phyloP scores from a whole-genome alignment of 176 grass and related monocot species.

The Raddia distichophylla region DNA sequence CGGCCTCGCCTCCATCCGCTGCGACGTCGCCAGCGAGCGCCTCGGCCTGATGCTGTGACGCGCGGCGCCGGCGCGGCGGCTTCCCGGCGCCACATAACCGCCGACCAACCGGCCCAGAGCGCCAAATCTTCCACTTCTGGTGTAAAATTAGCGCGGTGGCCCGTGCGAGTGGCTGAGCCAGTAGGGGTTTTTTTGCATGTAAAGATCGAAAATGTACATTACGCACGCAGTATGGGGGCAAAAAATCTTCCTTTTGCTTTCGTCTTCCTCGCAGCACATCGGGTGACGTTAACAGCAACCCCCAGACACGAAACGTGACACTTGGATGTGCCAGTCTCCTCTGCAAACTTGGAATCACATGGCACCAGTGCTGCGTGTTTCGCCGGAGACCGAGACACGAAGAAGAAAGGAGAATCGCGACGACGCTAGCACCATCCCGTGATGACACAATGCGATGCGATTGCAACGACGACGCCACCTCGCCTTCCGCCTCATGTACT shows the following conservation, averaged over 20 bases:
- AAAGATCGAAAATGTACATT: conserved; percentile 37
- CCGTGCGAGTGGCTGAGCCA: background rate
- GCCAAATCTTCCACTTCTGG: background rate
- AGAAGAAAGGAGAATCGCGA: background rate
- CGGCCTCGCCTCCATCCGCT: conserved; percentile 77
- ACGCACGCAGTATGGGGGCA: background rate
- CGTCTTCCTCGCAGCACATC: background rate
- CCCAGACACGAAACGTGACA: background rate
- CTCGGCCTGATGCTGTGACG: conserved; percentile 76
- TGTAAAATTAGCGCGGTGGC: conserved; percentile 30
- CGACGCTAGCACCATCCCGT: background rate
- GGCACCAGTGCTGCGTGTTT: background rate
- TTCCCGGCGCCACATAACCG: background rate
- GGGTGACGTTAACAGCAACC: background rate
- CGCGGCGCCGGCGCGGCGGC: background rate
- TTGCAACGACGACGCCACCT: conserved; percentile 7
- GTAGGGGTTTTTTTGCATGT: conserved; percentile 38
- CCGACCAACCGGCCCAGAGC: background rate
- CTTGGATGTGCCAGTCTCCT: background rate
- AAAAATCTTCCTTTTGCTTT: background rate
- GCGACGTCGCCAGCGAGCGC: conserved; percentile 86
- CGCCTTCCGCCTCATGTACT: background rate
- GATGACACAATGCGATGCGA: background rate
- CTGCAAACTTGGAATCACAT: background rate
- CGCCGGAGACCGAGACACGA: background rate